Evolutionary conservation across 78 protist species (phyloP).

Genomic region (Dictyostelium discoideum): DNA sequence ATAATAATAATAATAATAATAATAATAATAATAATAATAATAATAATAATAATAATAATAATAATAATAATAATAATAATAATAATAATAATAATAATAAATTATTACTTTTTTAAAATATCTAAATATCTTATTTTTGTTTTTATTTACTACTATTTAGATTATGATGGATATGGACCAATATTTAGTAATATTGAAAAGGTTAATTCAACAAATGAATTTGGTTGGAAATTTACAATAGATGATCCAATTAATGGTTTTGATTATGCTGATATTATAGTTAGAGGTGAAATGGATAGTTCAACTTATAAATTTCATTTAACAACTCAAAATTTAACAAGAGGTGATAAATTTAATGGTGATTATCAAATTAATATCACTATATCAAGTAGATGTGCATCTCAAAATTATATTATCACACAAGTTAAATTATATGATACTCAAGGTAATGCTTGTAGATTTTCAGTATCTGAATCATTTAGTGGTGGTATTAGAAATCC

Average conservation of each 20-base stretch:
- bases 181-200: not conserved
- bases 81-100: no score
- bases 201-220: not conserved
- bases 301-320: not conserved
- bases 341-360: not conserved
- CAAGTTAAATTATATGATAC: not conserved
- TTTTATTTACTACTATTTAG: no score
- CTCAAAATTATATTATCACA: not conserved
- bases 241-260: slow-evolving; percentile 1
- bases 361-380: not conserved
- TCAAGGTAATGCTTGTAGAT: not conserved
- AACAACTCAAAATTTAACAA: not conserved
- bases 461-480: not conserved
- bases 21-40: no score
- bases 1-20: no score
- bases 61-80: no score
- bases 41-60: no score
- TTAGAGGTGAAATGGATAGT: not conserved
- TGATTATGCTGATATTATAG: not conserved
- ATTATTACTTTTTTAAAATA: no score
- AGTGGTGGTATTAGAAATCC: not conserved
- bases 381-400: not conserved
- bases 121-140: no score
- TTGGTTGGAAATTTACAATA: not conserved
- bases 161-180: not conserved